phyloP scores from a whole-genome alignment of 2,329 filamentous ascomycete species.

The Davidsoniella neocaledoniae region DNA sequence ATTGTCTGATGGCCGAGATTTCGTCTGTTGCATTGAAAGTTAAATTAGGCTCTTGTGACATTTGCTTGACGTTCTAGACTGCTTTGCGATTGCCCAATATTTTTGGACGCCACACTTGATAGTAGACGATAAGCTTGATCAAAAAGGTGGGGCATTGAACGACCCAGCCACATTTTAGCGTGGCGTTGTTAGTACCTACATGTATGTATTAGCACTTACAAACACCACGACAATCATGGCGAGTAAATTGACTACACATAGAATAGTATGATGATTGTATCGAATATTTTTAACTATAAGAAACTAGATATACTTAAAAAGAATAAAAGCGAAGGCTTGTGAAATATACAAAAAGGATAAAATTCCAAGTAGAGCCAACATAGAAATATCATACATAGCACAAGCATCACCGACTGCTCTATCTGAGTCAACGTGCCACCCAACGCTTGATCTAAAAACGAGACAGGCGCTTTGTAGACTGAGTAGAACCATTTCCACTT shows the following conservation, averaged over 20 bases:
- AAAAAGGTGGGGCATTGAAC: neutral
- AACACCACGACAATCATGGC: neutral
- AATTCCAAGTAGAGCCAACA: neutral
- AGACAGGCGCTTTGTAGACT: neutral
- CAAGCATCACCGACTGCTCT: neutral
- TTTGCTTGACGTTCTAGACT: too few species aligned
- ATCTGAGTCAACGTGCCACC: neutral
- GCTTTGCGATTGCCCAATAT: conserved; percentile 6
- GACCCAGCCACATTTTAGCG: neutral
- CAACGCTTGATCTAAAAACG: conserved; percentile 1
- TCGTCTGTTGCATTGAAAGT: neutral
- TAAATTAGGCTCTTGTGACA: too few species aligned
- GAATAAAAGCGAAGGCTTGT: neutral
- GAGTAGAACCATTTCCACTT: neutral
- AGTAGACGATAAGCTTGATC: conserved; percentile 1
- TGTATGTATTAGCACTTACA: neutral
- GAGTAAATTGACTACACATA: too few species aligned
- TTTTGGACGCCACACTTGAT: conserved; percentile 9
- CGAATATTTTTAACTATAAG: neutral
- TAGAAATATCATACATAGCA: neutral
- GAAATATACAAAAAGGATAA: neutral
- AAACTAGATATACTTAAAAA: neutral
- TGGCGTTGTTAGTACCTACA: neutral
- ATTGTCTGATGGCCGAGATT: neutral
- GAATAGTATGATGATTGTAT: too few species aligned